Base-by-base conservation (phyloP, 345 rosid genomes). In the Gossypium ekmanianum region DNA sequence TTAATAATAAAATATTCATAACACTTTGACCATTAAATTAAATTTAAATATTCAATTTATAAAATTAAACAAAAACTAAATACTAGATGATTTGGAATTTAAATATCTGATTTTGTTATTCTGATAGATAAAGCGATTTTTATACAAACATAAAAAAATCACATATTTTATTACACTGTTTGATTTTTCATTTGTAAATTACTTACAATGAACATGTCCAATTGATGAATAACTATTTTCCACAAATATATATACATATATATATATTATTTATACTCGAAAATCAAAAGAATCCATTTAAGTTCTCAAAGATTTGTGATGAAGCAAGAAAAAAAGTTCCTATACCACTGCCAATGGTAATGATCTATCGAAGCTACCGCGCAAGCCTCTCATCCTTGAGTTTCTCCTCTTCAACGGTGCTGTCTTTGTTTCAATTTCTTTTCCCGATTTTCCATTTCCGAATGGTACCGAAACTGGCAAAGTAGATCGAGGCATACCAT, bases 341-440 rank as follows among this genome's bases (percentile, higher is more conserved):
- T 75, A 81, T 56, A 78, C 70, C 79, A 89, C 91, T 7, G 89
- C 83, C 62, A 82, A 34, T 5, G 87, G 79, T 72, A 79, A 71
- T 34, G 65, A 54, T 43, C 83, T 75, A 68, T 79, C 83, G 57
- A 87, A 77, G 82, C 89, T 79, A 39, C 83, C 43, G 1, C 78
- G 74, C 48, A 83, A 71, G 1, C 73, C 75, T 68, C 87, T 84
- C 11, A 74, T 52, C 17, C 87, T 52, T 0, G 41, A 57, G 0
- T 76, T 68, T 78, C 77, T 81, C 79, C 83, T 87, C 82, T 76
- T 84, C 62, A 39, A 17, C 5, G 11, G 20, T 80, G 76, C 74
- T 54, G 2, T 64, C 47, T 71, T 55, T 16, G 55, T 73, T 48
- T 72, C 81, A 16, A 9, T 71, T 57, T 77, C 81, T 17, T 62